phyloP scores from a whole-genome alignment of 495 filamentous ascomycete species.

The Neurospora pannonica region DNA sequence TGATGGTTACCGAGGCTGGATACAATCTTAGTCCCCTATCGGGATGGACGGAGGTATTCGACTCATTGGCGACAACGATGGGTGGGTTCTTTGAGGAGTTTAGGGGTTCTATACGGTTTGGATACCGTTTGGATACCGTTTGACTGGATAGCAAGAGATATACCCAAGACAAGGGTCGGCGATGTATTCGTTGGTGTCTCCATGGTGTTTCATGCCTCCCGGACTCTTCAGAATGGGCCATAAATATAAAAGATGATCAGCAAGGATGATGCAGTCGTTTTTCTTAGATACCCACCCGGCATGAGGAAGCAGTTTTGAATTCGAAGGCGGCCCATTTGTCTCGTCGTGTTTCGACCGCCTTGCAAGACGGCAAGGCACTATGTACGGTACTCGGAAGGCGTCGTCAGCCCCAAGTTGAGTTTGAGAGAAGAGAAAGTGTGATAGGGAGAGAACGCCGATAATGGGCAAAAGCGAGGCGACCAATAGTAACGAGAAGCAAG shows the following conservation, averaged over 20 bases:
- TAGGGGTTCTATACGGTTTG: not conserved
- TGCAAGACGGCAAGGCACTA: not conserved
- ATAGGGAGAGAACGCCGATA: not conserved
- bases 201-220: not conserved
- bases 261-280: not conserved
- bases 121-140: not conserved
- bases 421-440: not conserved
- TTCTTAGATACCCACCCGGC: not conserved
- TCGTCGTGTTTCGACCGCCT: not conserved
- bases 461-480: conserved; percentile 11
- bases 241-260: not conserved
- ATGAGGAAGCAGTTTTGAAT: not conserved
- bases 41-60: not conserved
- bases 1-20: not conserved
- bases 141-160: not conserved
- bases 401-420: not conserved
- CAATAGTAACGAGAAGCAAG: conserved; percentile 2
- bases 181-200: not conserved
- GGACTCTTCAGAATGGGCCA: not conserved
- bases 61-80: not conserved
- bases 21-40: not conserved
- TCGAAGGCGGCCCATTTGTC: not conserved
- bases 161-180: not conserved
- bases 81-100: not conserved
- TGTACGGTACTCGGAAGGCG: not conserved